These are phyloP conservation scores for Kodamaea nitidulidarum DNA, from an alignment of 805 yeast genomes.

Conservation along the genomic window DNA sequence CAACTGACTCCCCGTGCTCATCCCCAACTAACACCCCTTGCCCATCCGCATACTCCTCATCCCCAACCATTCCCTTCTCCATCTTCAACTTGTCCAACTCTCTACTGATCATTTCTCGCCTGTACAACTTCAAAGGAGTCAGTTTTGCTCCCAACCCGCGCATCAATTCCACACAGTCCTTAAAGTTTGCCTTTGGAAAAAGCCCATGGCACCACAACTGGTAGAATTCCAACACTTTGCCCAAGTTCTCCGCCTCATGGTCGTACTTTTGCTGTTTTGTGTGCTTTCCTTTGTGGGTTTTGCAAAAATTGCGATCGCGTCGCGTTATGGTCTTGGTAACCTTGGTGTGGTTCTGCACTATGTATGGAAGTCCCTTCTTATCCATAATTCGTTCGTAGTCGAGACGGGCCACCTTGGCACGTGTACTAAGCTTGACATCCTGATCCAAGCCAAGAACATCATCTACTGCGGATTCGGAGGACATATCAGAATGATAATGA, in stretches of 20 bases:
- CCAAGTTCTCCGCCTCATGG: constrained; percentile 33
- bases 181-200: constrained; percentile 76
- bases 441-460: constrained; percentile 35
- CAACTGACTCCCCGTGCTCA: neutral
- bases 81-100: constrained; percentile 22
- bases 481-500: no score
- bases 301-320: constrained; percentile 23
- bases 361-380: constrained; percentile 31
- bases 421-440: constrained; percentile 29
- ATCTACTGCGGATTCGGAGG: constrained; percentile 7
- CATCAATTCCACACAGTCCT: constrained; percentile 58
- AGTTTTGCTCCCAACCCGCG: constrained; percentile 45
- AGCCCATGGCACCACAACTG: constrained; percentile 45
- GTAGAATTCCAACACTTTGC: constrained; percentile 37
- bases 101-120: constrained; percentile 23
- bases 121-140: constrained; percentile 30
- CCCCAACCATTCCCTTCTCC: constrained; percentile 10
- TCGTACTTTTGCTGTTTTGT: constrained; percentile 18
- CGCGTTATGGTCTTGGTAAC: constrained; percentile 23
- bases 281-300: constrained; percentile 10
- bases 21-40: neutral
- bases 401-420: constrained; percentile 32
- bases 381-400: constrained; percentile 38
- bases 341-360: constrained; percentile 28
- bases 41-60: no score